Evolutionary conservation across 2,329 filamentous ascomycete species (phyloP).

Genomic region (Hypoxylon sp.): DNA sequence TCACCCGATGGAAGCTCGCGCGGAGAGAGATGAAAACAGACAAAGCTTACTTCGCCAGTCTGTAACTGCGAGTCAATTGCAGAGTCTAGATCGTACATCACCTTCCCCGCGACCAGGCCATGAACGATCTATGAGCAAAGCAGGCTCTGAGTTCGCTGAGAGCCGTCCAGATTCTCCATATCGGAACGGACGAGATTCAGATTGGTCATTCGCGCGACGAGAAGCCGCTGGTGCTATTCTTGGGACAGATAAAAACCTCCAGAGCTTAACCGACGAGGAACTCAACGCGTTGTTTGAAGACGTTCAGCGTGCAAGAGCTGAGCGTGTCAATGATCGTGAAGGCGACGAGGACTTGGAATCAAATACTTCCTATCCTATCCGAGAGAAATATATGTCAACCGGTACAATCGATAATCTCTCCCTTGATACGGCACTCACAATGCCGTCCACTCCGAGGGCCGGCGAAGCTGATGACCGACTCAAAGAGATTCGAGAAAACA

Average conservation of each 20-base stretch:
- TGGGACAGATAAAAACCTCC: conserved; percentile 91
- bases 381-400: conserved; percentile 96
- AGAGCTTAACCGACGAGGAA: conserved; percentile 92
- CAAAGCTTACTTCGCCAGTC: conserved; percentile 91
- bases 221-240: conserved; percentile 94
- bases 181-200: conserved; percentile 81
- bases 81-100: conserved; percentile 68
- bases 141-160: conserved; percentile 83
- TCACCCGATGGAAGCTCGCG: conserved; percentile 94
- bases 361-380: conserved; percentile 84
- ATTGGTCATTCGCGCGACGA: conserved; percentile 93
- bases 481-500: conserved; percentile 81
- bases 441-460: conserved; percentile 91
- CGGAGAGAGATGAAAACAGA: conserved; percentile 89
- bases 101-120: conserved; percentile 78
- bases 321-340: conserved; percentile 79
- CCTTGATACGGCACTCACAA: conserved; percentile 91
- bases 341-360: conserved; percentile 93
- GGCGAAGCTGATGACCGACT: conserved; percentile 82
- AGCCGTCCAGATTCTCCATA: conserved; percentile 83
- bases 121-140: conserved; percentile 84
- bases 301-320: conserved; percentile 87
- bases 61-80: conserved; percentile 73
- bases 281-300: conserved; percentile 95
- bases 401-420: conserved; percentile 97